A percentile compares a stretch with the other conserved stretches of the same genome.
Conservation (phyloP, 208 protist species). For the Acanthamoeba culbertsoni region DNA sequence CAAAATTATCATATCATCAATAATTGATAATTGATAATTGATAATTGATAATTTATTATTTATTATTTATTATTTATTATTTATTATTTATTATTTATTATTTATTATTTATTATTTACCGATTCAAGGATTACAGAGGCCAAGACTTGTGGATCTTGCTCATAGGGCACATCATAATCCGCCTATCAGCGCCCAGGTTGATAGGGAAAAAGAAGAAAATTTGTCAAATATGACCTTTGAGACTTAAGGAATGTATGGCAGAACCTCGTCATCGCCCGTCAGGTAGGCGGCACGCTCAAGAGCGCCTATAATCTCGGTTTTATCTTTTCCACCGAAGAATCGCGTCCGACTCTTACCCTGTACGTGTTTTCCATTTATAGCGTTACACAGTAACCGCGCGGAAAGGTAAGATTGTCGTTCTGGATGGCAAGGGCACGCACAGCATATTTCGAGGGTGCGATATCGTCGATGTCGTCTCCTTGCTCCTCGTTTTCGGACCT, state of each 20-base stretch:
- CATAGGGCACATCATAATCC: too few species aligned
- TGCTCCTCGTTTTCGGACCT: background rate
- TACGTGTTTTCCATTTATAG: background rate
- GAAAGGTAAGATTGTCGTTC: too few species aligned
- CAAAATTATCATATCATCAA: background rate
- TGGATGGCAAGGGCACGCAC: too few species aligned
- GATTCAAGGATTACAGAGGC: conserved; percentile 22
- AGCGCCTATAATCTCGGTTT: background rate
- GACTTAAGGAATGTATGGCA: background rate
- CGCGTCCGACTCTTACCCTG: background rate
- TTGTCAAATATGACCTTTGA: too few species aligned
- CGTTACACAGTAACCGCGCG: too few species aligned
- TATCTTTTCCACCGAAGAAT: conserved; percentile 18
- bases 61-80: too few species aligned
- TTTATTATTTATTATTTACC: too few species aligned
- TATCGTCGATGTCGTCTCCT: background rate
- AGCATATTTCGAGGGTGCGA: background rate
- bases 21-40: background rate
- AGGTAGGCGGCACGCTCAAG: background rate
- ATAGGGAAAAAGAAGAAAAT: too few species aligned
- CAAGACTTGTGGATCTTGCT: background rate
- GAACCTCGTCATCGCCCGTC: background rate
- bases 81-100: too few species aligned
- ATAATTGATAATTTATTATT: too few species aligned
- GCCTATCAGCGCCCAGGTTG: too few species aligned